Conservation (phyloP, 371 early-diverging fungal genomes). For the Actinomortierella ambigua region DNA sequence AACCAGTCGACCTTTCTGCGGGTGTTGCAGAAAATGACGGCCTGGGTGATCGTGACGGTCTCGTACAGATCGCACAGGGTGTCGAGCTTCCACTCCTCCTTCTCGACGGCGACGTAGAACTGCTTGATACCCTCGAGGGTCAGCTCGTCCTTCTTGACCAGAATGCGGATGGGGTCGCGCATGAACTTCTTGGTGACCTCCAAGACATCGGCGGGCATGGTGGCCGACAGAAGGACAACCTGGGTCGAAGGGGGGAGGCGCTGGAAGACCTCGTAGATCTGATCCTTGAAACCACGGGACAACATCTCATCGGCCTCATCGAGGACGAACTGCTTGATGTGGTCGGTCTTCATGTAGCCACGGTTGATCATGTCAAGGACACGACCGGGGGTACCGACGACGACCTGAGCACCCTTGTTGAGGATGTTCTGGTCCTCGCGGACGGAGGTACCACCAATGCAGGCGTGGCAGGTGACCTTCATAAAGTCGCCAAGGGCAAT, state of each 20-base stretch:
- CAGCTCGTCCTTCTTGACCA: slow-evolving; percentile 96
- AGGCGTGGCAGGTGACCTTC: slow-evolving; percentile 80
- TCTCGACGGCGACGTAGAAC: slow-evolving; percentile 92
- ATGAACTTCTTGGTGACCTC: slow-evolving; percentile 94
- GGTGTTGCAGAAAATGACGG: slow-evolving; percentile 96
- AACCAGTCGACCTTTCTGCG: slow-evolving; percentile 93
- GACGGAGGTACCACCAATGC: slow-evolving; percentile 91
- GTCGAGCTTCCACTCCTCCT: slow-evolving; percentile 90
- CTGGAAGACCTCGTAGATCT: slow-evolving; percentile 93
- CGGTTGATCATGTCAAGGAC: slow-evolving; percentile 94
- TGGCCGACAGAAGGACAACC: slow-evolving; percentile 91
- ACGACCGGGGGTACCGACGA: slow-evolving; percentile 96
- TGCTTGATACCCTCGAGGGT: slow-evolving; percentile 95
- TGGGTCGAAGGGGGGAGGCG: slow-evolving; percentile 84
- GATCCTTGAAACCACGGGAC: slow-evolving; percentile 93
- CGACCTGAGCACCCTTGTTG: slow-evolving; percentile 75
- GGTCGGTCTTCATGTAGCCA: slow-evolving; percentile 73
- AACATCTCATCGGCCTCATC: slow-evolving; percentile 99
- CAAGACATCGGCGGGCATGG: slow-evolving; percentile 92
- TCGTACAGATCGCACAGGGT: slow-evolving; percentile 93
- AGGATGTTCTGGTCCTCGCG: slow-evolving; percentile 81
- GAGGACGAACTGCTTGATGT: slow-evolving; percentile 91
- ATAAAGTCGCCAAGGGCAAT: slow-evolving; percentile 85
- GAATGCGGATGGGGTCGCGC: slow-evolving; percentile 89
- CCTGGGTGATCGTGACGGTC: slow-evolving; percentile 92